Evolutionary conservation across 2,329 filamentous ascomycete genomes (phyloP), one percentile per base, ranked within the genome.

Genomic region (Xylariaceae sp.): DNA sequence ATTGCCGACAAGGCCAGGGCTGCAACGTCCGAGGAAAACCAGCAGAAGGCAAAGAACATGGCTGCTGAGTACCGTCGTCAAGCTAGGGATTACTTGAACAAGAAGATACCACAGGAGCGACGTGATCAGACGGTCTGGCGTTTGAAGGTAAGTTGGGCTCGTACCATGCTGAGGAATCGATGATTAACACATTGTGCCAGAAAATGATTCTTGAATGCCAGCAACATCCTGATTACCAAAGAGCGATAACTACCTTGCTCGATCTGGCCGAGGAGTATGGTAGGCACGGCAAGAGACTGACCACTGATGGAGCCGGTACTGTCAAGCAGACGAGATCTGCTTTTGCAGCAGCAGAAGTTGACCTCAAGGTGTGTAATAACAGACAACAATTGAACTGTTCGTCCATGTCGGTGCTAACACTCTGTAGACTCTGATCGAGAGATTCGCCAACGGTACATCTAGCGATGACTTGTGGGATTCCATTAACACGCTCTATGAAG

Each of bases 171-270:
- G 23, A 90, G 83, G 96, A 95, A 83, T 86, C 6, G 7, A 30
- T 11, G 51, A 44, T 66, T 73, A 65, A 74, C 55, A 44, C 13
- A 0, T 2, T 17, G 35, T 5, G 3, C 30, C 56, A 93, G 86
- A 97, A 97, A 85, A 96, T 97, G 89, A 79, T 99, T 45, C 86
- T 97, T 51, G 94, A 99, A 76, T 92, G 96, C 69, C 94, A 99
- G 77, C 90, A 93, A 58, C 94, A 97, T 71, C 85, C 90, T 60
- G 93, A 99, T 70, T 99, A 97, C 75, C 87, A 92, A 67, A 83
- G 89, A 74, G 94, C 94, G n/a, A 88, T 99, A 64, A 85, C 92
- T 69, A 95, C 93, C 2, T 80, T 99, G 4, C 82, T 99, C 35
- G 80, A 84, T 48, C 80, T 99, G 53, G 92, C 91, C 5, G 92